These are phyloP conservation scores for Yueomyces sp. DNA, from an alignment of 805 yeast genomes.

Conservation along the genomic window DNA sequence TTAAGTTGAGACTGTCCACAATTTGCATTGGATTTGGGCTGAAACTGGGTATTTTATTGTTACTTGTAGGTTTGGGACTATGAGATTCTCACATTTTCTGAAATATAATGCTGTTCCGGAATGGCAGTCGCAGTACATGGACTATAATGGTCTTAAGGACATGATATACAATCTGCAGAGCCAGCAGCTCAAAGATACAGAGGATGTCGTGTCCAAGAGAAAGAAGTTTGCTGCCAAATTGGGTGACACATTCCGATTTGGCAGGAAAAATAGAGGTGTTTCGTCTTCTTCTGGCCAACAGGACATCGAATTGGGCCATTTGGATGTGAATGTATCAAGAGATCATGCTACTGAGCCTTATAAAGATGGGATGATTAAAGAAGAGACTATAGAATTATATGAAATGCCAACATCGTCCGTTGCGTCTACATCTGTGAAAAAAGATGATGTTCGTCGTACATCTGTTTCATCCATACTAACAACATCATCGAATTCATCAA, in stretches of 20 bases:
- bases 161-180: conserved; percentile 41
- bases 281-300: neutral
- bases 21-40: no score
- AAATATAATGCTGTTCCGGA: conserved; percentile 67
- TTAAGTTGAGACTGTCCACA: no score
- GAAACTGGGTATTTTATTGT: neutral
- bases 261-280: neutral
- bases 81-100: conserved; percentile 62
- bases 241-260: conserved; percentile 6
- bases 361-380: conserved; percentile 1
- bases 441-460: neutral
- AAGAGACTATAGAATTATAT: conserved; percentile 17
- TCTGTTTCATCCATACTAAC: neutral
- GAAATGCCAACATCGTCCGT: conserved; percentile 3
- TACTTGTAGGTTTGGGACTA: conserved; percentile 9
- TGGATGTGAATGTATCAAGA: neutral
- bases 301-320: neutral
- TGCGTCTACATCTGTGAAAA: neutral
- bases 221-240: conserved; percentile 5
- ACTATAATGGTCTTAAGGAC: conserved; percentile 48
- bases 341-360: neutral
- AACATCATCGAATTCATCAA: conserved; percentile 1
- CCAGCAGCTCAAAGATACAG: conserved; percentile 13
- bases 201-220: neutral
- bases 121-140: conserved; percentile 75